A percentile compares a stretch with the other conserved stretches of the same genome.
These are phyloP conservation scores for Hibiscus syriacus DNA, from an alignment of 345 rosid species.

Conservation along the genomic window DNA sequence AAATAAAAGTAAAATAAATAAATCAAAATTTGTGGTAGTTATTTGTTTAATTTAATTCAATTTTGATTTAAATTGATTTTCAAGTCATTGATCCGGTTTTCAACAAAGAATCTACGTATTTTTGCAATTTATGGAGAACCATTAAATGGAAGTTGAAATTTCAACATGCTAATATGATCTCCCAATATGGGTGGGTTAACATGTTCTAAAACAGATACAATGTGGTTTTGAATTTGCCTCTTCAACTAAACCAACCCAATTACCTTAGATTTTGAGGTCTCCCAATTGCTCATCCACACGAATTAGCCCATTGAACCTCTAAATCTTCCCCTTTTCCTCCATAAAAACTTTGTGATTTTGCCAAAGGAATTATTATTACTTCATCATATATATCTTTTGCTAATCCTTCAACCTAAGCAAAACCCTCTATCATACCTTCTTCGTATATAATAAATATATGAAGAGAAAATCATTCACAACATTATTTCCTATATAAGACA, in stretches of 20 bases:
- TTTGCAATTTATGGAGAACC: no score
- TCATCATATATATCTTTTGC: conserved; percentile 24
- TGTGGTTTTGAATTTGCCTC: not conserved
- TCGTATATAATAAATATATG: no score
- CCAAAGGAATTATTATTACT: not conserved
- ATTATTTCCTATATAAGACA: not conserved
- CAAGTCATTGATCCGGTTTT: no score
- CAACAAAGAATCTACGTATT: no score
- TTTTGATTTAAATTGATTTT: no score
- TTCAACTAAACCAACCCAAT: not conserved
- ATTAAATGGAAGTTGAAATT: no score
- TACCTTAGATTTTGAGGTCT: not conserved
- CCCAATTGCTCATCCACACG: not conserved
- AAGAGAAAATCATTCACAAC: not conserved
- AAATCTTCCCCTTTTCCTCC: no score
- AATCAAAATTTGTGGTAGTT: no score
- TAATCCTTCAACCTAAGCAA: conserved; percentile 31
- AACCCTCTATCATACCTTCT: conserved; percentile 1
- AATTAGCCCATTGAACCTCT: not conserved
- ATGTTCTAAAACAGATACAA: not conserved
- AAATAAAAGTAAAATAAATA: no score
- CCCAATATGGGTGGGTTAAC: not conserved
- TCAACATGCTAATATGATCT: no score
- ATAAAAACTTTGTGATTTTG: not conserved
- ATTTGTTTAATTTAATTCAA: no score